These are phyloP conservation scores for Plasmodium vivax DNA, from an alignment of 169 alveolate genomes.

Conservation along the genomic window DNA sequence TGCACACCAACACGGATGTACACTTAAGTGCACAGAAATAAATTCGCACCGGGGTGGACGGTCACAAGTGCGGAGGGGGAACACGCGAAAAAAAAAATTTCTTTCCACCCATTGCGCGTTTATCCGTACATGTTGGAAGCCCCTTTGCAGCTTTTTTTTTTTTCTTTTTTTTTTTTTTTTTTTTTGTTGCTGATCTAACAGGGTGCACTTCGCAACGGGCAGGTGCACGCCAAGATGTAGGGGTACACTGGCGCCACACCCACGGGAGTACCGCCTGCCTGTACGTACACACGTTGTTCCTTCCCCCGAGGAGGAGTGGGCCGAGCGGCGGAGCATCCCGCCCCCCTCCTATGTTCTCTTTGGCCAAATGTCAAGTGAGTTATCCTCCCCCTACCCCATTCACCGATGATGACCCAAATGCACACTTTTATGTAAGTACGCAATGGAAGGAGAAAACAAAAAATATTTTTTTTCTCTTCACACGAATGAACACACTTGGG, in stretches of 20 bases:
- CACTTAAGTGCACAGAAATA: not conserved
- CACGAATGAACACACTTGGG: not conserved
- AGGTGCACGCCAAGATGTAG: not conserved
- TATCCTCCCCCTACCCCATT: not conserved
- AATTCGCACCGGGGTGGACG: not conserved
- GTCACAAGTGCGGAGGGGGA: not conserved
- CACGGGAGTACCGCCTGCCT: not conserved
- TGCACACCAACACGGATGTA: not conserved
- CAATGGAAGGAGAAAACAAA: not conserved
- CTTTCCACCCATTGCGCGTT: not conserved
- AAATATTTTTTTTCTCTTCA: not conserved
- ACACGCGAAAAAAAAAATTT: not conserved
- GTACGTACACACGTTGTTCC: not conserved
- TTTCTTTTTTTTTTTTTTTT: too few relatives aligned
- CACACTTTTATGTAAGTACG: not conserved
- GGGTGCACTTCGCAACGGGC: not conserved
- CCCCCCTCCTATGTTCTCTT: not conserved
- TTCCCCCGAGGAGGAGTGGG: not conserved
- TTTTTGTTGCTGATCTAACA: not conserved
- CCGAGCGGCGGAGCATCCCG: not conserved
- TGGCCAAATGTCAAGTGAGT: not conserved
- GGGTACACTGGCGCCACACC: not conserved
- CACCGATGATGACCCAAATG: not conserved
- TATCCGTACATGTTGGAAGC: not conserved
- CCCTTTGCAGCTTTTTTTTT: not conserved